phyloP scores from a whole-genome alignment of 148 eudicot genomes.

The Cornus controversa region DNA sequence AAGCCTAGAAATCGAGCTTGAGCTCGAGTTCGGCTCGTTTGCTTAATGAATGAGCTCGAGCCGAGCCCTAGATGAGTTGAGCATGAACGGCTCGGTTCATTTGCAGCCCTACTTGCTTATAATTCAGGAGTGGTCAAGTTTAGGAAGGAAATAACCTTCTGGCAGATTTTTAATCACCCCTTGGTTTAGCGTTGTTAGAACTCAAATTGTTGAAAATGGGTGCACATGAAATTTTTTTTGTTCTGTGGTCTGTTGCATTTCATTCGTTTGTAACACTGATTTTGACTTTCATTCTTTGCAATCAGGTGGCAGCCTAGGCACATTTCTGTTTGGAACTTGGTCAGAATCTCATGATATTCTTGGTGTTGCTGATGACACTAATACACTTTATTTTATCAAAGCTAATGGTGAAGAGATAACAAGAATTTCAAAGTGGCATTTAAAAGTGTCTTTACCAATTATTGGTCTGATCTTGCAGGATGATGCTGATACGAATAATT shows the following conservation, averaged over 20 bases:
- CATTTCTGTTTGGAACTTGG: slow-evolving; percentile 74
- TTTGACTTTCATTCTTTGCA: slow-evolving; percentile 15
- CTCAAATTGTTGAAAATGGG: not conserved
- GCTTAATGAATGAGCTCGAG: too few species aligned
- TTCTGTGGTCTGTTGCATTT: slow-evolving; percentile 3
- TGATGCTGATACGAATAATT: slow-evolving; percentile 41
- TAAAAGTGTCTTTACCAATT: slow-evolving; percentile 56
- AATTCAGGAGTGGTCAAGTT: not conserved
- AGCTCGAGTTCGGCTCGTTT: too few species aligned
- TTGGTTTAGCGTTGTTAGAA: not conserved
- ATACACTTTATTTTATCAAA: slow-evolving; percentile 73
- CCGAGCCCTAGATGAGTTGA: too few species aligned
- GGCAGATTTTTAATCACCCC: not conserved
- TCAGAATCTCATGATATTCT: slow-evolving; percentile 88
- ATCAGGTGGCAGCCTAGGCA: slow-evolving; percentile 49
- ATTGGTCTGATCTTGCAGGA: slow-evolving; percentile 62
- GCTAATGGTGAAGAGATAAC: slow-evolving; percentile 91
- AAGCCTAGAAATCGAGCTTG: too few species aligned
- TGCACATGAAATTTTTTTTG: not conserved
- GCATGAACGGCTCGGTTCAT: too few species aligned
- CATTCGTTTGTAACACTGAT: not conserved
- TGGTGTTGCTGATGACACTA: slow-evolving; percentile 67
- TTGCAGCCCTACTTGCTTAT: too few species aligned
- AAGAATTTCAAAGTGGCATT: slow-evolving; percentile 57
- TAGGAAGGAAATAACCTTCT: not conserved